These are phyloP conservation scores for Hypocrella siamensis DNA, from an alignment of 2,329 filamentous ascomycete genomes.

Conservation along the genomic window DNA sequence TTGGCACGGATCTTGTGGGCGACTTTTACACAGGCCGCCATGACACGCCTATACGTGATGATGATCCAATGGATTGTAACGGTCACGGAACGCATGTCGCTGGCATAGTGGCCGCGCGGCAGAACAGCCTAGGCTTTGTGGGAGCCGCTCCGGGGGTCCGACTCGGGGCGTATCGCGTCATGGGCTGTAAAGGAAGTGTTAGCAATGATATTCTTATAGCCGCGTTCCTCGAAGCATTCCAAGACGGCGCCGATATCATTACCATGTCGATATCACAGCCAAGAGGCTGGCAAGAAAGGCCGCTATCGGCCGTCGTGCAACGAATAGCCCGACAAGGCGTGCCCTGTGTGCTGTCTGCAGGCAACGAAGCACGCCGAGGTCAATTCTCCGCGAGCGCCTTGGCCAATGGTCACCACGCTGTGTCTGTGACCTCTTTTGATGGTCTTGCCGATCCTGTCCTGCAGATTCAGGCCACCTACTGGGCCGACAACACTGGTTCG, in stretches of 20 bases:
- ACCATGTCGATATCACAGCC: conserved; percentile 9
- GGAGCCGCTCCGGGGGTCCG: conserved; percentile 3
- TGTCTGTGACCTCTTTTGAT: conserved; percentile 4
- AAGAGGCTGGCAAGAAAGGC: conserved; percentile 15
- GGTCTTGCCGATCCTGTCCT: background rate
- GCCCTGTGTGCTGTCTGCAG: conserved; percentile 7
- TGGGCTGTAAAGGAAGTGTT: conserved; percentile 11
- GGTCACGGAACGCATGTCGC: conserved; percentile 11
- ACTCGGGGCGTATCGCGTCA: conserved; percentile 3
- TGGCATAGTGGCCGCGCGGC: conserved; percentile 10
- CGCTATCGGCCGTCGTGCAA: conserved; percentile 25
- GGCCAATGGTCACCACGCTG: conserved; percentile 5
- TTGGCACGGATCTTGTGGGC: conserved; percentile 11
- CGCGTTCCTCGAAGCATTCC: conserved; percentile 37
- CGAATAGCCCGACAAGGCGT: conserved; percentile 6
- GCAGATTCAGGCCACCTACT: background rate
- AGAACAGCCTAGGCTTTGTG: conserved; percentile 1
- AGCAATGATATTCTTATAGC: conserved; percentile 31
- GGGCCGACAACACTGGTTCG: background rate
- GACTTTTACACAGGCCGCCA: conserved; percentile 4
- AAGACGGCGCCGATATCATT: conserved; percentile 24
- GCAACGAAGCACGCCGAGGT: conserved; percentile 13
- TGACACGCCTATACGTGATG: conserved; percentile 7
- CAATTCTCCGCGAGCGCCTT: conserved; percentile 5
- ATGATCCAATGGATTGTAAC: conserved; percentile 7